Evolutionary conservation across 2,329 filamentous ascomycete species (phyloP), one percentile per base, ranked within the genome.

Genomic region (Apiospora sp.): DNA sequence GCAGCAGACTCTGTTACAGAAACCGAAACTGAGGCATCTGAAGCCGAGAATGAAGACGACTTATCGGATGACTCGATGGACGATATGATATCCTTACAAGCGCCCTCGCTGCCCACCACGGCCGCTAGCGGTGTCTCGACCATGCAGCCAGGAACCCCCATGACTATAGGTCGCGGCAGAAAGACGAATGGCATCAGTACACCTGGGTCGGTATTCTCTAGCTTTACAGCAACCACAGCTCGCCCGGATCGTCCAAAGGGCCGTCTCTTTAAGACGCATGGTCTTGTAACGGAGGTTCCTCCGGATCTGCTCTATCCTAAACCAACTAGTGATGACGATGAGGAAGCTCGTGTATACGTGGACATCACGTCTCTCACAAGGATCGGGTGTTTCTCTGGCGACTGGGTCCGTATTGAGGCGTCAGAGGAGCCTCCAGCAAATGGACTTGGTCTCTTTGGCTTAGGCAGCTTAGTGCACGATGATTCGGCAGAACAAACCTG

Each of bases 331-430:
- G 89, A 91, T 37, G 95, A 98, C 74, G 96, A 99, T 74, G 95
- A 98, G 75, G 93, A 97, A 77, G 92, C 94, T 1, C 91, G 96
- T 68, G 89, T 98, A 1, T 99, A 96, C 78, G 95, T 99, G 6
- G 95, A 98, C 77, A 92, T 97, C 10, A 92, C 90, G 72, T 94
- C 94, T 1, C 84, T 99, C 27, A 92, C 94, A 19, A 95, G 95
- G 77, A 92, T 99, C 71, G 95, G 96, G 22, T 98, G 96, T 82
- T 99, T 99, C 80, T 98, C 96, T 0, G 96, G 96, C 43, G 96
- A 99, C 80, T 99, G 96, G 96, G 94, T 98, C 14, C 92, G 93
- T 30, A 87, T 98, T 14, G 94, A 98, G 83, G 88, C 90, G 7
- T 89, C 93, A 0, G 89, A 93, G 75, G 94, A 95, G 79, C 93